Evolutionary conservation across 2,329 filamentous ascomycete species (phyloP).

Genomic region (Xylaria sp.): DNA sequence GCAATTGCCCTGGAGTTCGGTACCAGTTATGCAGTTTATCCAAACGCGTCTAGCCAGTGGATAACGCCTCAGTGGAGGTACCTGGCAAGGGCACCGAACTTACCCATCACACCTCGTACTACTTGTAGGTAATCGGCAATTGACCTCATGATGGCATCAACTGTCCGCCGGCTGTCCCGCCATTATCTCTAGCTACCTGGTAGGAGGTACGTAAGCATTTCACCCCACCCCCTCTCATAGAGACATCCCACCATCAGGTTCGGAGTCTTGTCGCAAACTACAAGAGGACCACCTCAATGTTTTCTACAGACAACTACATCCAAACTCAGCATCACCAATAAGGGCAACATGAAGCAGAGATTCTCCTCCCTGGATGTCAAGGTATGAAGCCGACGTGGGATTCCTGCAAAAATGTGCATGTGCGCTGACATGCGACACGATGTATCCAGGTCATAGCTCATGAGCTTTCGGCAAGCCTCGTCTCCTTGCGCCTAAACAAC

Average conservation of each 20-base stretch:
- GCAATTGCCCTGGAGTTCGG: too few relatives aligned
- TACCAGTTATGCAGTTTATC: too few relatives aligned
- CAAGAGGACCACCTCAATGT: neutral
- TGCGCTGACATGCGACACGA: neutral
- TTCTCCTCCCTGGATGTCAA: constrained; percentile 55
- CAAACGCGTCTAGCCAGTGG: too few relatives aligned
- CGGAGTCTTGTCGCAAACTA: neutral
- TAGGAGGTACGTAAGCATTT: too few relatives aligned
- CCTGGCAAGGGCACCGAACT: too few relatives aligned
- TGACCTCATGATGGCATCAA: neutral
- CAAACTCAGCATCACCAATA: too few relatives aligned
- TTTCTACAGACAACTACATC: neutral
- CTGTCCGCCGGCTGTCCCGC: neutral
- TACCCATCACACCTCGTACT: too few relatives aligned
- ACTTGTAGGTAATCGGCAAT: too few relatives aligned
- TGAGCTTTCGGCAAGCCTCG: constrained; percentile 75
- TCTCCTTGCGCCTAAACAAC: constrained; percentile 78
- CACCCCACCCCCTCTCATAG: too few relatives aligned
- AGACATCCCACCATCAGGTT: neutral
- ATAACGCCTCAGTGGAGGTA: too few relatives aligned
- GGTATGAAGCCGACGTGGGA: constrained; percentile 31
- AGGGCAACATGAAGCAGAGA: constrained; percentile 48
- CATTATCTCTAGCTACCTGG: too few relatives aligned
- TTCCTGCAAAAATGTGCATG: too few relatives aligned
- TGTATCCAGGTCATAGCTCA: constrained; percentile 74